Percentiles rank a stretch among this genome's conserved stretches.
Conservation (phyloP, 2,329 filamentous ascomycete genomes). For the Calycina herbarum region DNA sequence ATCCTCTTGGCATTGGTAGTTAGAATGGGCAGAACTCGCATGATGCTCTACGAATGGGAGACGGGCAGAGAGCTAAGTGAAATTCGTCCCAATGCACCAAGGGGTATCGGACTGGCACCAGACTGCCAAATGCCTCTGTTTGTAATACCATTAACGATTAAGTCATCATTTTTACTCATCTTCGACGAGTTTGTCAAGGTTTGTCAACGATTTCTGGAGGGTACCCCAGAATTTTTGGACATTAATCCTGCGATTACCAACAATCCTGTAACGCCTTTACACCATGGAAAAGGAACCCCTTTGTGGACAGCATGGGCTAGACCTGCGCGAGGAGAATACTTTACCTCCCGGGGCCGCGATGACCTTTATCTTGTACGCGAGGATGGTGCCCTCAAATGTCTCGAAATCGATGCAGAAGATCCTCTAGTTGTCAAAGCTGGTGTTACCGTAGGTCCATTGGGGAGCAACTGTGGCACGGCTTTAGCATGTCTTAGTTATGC, state of each 20-base stretch:
- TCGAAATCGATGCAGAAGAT: slow-evolving; percentile 62
- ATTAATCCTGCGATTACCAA: slow-evolving; percentile 49
- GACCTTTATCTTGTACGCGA: slow-evolving; percentile 85
- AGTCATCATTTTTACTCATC: slow-evolving; percentile 70
- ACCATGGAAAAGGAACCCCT: slow-evolving; percentile 51
- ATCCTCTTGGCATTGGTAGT: slow-evolving; percentile 70
- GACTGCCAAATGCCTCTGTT: slow-evolving; percentile 63
- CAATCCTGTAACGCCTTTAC: slow-evolving; percentile 44
- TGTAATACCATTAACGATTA: slow-evolving; percentile 69
- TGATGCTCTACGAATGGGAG: slow-evolving; percentile 63
- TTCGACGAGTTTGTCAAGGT: slow-evolving; percentile 59
- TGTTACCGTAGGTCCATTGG: slow-evolving; percentile 62
- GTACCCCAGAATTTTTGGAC: slow-evolving; percentile 42
- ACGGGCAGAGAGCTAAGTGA: slow-evolving; percentile 48
- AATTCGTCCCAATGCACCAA: slow-evolving; percentile 48
- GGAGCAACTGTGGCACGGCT: slow-evolving; percentile 75
- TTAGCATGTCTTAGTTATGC: slow-evolving; percentile 64
- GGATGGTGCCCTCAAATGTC: slow-evolving; percentile 75
- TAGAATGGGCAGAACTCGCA: slow-evolving; percentile 49
- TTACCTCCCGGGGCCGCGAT: slow-evolving; percentile 62
- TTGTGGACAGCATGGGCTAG: slow-evolving; percentile 85
- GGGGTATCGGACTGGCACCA: slow-evolving; percentile 51
- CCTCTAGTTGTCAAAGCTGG: slow-evolving; percentile 55
- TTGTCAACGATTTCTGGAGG: slow-evolving; percentile 54
- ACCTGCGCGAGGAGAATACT: slow-evolving; percentile 64